phyloP scores from a whole-genome alignment of 257 asterid species.

The Eustoma russellianum region DNA sequence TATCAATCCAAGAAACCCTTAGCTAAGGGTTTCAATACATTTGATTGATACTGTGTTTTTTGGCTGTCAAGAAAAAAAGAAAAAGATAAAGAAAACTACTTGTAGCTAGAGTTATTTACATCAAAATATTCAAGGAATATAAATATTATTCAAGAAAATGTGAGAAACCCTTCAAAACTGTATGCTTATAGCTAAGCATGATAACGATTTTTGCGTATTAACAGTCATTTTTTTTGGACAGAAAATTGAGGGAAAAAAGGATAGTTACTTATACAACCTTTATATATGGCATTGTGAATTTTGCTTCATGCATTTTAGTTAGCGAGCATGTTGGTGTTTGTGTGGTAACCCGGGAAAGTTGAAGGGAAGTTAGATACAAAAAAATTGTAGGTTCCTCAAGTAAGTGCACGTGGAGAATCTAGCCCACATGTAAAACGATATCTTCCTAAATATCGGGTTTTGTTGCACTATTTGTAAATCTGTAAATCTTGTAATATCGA shows the following conservation, averaged over 20 bases:
- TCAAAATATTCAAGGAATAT: not conserved
- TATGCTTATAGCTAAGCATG: not conserved
- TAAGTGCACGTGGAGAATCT: conserved; percentile 16
- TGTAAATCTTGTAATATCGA: too few species aligned
- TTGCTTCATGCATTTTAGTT: conserved; percentile 9
- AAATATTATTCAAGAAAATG: not conserved
- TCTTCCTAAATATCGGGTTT: conserved; percentile 22
- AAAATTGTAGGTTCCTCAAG: conserved; percentile 11
- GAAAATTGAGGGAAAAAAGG: not conserved
- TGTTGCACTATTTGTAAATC: conserved; percentile 10
- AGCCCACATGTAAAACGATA: conserved; percentile 15
- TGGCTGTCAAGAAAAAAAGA: conserved; percentile 4
- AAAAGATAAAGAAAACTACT: not conserved
- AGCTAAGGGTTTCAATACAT: conserved; percentile 29
- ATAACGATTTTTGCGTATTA: conserved; percentile 17
- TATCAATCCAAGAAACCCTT: conserved; percentile 54
- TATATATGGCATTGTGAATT: not conserved
- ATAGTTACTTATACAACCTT: not conserved
- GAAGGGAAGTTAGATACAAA: conserved; percentile 29
- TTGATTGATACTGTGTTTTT: conserved; percentile 48
- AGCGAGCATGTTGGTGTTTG: conserved; percentile 11
- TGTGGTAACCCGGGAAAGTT: conserved; percentile 21
- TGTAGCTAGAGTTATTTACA: not conserved
- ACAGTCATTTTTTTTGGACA: conserved; percentile 6
- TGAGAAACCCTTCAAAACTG: not conserved